Percentiles rank a stretch among this genome's conserved stretches.
Conservation (phyloP, 306 rosid species). For the Prunus campanulata region DNA sequence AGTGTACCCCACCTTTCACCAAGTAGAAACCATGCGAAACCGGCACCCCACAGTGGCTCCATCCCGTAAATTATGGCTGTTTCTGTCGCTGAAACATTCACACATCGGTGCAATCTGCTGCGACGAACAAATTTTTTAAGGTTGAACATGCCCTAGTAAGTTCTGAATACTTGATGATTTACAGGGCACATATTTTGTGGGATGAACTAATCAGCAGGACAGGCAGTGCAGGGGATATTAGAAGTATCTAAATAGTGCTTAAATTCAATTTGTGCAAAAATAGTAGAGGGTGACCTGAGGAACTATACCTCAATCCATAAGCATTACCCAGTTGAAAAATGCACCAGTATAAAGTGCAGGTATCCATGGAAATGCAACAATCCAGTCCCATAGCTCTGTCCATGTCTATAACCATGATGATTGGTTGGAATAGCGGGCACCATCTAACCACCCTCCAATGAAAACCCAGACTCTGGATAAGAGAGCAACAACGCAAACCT, state of each 20-base stretch:
- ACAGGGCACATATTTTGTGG: no score
- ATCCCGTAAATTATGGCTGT: conserved; percentile 71
- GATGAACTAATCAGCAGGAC: no score
- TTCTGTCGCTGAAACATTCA: conserved; percentile 75
- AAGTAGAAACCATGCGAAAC: conserved; percentile 74
- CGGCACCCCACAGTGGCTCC: conserved; percentile 84
- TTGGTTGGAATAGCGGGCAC: conserved; percentile 24
- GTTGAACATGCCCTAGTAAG: not conserved
- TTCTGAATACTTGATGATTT: not conserved
- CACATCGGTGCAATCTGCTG: conserved; percentile 70
- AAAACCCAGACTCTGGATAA: conserved; percentile 54
- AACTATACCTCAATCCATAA: conserved; percentile 62
- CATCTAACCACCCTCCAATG: conserved; percentile 47
- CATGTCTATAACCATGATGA: conserved; percentile 40
- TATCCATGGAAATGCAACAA: conserved; percentile 68
- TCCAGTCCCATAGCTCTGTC: conserved; percentile 48
- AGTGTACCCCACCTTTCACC: conserved; percentile 76
- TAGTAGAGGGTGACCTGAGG: not conserved
- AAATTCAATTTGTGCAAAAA: not conserved
- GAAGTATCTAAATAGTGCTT: not conserved
- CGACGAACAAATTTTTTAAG: not conserved
- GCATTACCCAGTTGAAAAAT: conserved; percentile 66
- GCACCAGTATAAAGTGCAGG: conserved; percentile 73
- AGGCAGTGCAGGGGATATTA: not conserved
- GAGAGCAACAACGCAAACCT: conserved; percentile 54